phyloP scores from a whole-genome alignment of 345 rosid species.

The Populus alba region DNA sequence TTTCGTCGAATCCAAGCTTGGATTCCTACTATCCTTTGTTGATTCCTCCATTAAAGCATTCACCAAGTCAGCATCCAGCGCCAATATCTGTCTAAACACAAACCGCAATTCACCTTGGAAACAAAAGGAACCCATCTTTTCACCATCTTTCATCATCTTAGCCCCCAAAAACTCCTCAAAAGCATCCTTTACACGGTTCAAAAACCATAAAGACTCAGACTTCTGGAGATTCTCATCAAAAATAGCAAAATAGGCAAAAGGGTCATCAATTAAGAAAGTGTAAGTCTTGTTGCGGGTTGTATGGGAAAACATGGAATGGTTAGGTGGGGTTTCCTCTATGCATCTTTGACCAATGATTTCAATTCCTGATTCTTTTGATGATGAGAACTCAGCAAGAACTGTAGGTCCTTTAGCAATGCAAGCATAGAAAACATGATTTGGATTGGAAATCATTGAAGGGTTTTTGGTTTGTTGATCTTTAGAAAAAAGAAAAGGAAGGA shows the following conservation, averaged over 20 bases:
- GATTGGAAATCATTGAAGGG: constrained; percentile 60
- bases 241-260: constrained; percentile 63
- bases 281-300: constrained; percentile 51
- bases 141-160: constrained; percentile 31
- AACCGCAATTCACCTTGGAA: constrained; percentile 55
- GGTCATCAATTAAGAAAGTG: constrained; percentile 55
- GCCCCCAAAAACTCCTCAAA: constrained; percentile 38
- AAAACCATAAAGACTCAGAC: constrained; percentile 47
- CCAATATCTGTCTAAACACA: constrained; percentile 49
- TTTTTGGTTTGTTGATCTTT: not conserved
- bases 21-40: constrained; percentile 32
- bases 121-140: constrained; percentile 33
- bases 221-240: constrained; percentile 40
- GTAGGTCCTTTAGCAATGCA: constrained; percentile 65
- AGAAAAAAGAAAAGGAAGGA: not conserved
- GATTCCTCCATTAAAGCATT: constrained; percentile 30
- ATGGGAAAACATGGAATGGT: constrained; percentile 74
- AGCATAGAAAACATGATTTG: constrained; percentile 49
- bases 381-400: constrained; percentile 57
- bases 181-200: constrained; percentile 49
- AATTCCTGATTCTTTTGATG: constrained; percentile 48
- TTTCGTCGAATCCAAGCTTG: constrained; percentile 44
- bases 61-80: constrained; percentile 43
- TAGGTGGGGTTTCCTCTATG: constrained; percentile 59
- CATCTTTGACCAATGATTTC: constrained; percentile 51